Conservation (phyloP, 1,284 basidiomycete genomes). For the Ceratobasidium sp. region DNA sequence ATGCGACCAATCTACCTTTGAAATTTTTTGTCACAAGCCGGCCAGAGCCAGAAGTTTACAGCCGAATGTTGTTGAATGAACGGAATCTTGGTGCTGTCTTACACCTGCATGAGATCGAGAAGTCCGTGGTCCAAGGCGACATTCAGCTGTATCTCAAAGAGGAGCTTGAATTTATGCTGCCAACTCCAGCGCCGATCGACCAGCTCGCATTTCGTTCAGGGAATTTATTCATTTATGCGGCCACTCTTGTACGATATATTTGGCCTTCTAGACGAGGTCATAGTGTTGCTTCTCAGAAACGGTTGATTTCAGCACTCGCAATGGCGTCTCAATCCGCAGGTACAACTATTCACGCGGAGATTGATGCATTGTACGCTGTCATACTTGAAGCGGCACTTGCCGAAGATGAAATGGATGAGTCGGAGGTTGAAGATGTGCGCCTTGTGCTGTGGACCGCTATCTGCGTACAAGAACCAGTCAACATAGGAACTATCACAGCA, state of each 20-base stretch:
- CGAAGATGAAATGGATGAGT: background rate
- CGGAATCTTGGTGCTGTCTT: background rate
- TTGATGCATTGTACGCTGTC: background rate
- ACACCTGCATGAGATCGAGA: background rate
- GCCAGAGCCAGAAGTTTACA: background rate
- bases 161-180: background rate
- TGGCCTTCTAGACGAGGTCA: background rate
- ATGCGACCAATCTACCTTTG: background rate
- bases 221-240: conserved; percentile 3
- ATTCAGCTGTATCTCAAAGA: conserved; percentile 1
- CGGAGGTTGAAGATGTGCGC: background rate
- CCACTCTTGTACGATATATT: conserved; percentile 11
- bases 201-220: background rate
- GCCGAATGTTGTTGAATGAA: background rate
- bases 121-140: background rate
- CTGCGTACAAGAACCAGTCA: background rate
- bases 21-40: background rate
- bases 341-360: background rate
- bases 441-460: background rate
- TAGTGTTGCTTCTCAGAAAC: background rate
- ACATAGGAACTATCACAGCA: background rate
- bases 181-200: background rate
- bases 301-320: background rate
- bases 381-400: background rate
- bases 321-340: background rate